These are phyloP conservation scores for Phytopythium delawarense DNA, from an alignment of 352 stramenopile genomes.

Conservation along the genomic window DNA sequence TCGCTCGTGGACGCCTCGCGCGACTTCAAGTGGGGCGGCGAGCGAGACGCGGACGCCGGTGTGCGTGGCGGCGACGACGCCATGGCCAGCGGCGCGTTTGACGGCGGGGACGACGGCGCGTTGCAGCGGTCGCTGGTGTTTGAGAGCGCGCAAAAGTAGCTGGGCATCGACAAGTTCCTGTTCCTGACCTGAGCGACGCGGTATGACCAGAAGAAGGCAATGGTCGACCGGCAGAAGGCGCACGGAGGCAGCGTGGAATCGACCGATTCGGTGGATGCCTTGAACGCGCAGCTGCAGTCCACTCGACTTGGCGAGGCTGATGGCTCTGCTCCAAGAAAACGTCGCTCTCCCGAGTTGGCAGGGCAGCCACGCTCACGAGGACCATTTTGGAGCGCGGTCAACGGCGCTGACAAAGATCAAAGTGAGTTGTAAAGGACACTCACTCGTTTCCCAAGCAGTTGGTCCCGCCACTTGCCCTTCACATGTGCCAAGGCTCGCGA, in stretches of 20 bases:
- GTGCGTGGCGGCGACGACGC: background rate
- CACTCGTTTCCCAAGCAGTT: too few species aligned
- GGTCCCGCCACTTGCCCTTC: too few species aligned
- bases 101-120: conserved; percentile 16
- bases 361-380: too few species aligned
- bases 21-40: conserved; percentile 36
- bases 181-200: conserved; percentile 41
- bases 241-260: background rate
- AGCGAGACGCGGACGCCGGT: background rate
- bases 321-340: too few species aligned
- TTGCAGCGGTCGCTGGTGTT: conserved; percentile 28
- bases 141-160: conserved; percentile 51
- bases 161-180: conserved; percentile 70
- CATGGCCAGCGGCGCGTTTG: conserved; percentile 8
- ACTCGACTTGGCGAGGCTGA: background rate
- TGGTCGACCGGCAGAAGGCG: background rate
- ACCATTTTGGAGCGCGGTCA: too few species aligned
- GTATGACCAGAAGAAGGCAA: conserved; percentile 10
- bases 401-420: too few species aligned
- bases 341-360: too few species aligned
- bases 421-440: too few species aligned
- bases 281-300: too few species aligned
- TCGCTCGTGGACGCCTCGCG: conserved; percentile 42
- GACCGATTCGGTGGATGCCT: background rate
- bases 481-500: too few species aligned